Evolutionary conservation across 345 rosid species (phyloP), one percentile per base, ranked within the genome.

Genomic region (Eucalyptus pumila): DNA sequence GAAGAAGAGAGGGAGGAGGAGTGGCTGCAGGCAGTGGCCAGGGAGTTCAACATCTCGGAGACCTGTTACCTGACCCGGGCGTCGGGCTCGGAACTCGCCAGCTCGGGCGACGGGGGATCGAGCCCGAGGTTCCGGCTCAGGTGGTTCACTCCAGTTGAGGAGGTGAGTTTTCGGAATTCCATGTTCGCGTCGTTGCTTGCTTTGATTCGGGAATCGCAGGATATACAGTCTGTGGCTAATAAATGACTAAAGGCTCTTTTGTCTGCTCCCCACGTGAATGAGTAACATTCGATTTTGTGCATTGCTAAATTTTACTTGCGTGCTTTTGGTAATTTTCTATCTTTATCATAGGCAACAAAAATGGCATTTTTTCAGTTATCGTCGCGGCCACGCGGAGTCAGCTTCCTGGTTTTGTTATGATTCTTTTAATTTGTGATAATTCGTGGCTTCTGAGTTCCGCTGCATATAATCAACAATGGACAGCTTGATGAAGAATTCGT

Each of bases 11-110:
- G 91, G 91, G 95, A 95, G 86, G 96, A 97, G 26, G 85, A 89
- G 23, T 97, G 98, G 98, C 50, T 97, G 87, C 97, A 95, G 88
- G 89, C 93, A 4, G 91, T 95, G 50, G 96, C 95, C 17, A 47
- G 90, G 11, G 96, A 96, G 93, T 96, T 96, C 91, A 95, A 94
- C 54, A 2, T 93, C 89, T 92, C 98, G 6, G 83, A 89, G 86
- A 96, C 94, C 37, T 86, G 94, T 89, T 94, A 92, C 91, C 92
- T 95, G 86, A 92, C 93, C 65, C 88, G 89, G 85, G 87, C 90
- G 83, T 49, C 88, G 42, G 45, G 86, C 19, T 69, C 91, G 42
- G 89, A 69, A 47, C 32, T 56, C 11, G 48, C 11, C 4, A 3
- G 45, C 45, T 72, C 14, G 3, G 81, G 26, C 8, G 45, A 72